Base-by-base conservation (phyloP, 306 rosid species). In the Glycine latifolia region DNA sequence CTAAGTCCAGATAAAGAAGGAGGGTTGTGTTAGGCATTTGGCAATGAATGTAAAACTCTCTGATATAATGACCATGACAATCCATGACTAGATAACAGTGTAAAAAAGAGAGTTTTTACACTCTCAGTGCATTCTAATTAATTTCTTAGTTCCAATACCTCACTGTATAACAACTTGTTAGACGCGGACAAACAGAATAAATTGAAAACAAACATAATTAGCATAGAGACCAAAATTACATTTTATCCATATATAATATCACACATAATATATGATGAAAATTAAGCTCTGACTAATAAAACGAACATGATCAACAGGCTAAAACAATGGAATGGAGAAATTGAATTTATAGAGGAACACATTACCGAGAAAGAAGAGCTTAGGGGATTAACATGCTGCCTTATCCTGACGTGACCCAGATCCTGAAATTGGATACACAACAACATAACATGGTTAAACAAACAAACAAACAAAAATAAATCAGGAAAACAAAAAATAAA, bases 361-460 rank as follows among this genome's bases (percentile, higher is more conserved):
- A 65, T 65, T 91, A 95, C 97, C 50, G 94, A 84, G 84, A 90
- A 89, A 79, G 95, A 90, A 37, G 89, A 61, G 63, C 95, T 92
- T 0, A 95, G 90, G 41, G 99, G 99, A 62, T 95, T 95, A 46
- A 93, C 99, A 87, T 93, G 97, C 85, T 93, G 99, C 83, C 99
- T 91, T 83, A 95, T 90, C 76, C 97, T 93, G 60, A 90, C 89
- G 71, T 87, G 95, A 80, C 94, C 97, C 83, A 86, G 58, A 75
- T 90, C 97, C 99, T 93, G 92, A 83, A 88, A 75, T 84, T 58
- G 46, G 47, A 49, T 4, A 79, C 3, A 77, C 11, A 50, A 77
- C 11, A 50, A 56, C 8, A 60, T 37, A 37, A 14, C 26, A 65
- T 37, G 71, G 71, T 50, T 68, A 68, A 60, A 7, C n/a, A 54